Percentiles rank a stretch among this genome's conserved stretches.
Evolutionary conservation across 768 basidiomycete species (phyloP).

Genomic region (Amanita polypyramis): DNA sequence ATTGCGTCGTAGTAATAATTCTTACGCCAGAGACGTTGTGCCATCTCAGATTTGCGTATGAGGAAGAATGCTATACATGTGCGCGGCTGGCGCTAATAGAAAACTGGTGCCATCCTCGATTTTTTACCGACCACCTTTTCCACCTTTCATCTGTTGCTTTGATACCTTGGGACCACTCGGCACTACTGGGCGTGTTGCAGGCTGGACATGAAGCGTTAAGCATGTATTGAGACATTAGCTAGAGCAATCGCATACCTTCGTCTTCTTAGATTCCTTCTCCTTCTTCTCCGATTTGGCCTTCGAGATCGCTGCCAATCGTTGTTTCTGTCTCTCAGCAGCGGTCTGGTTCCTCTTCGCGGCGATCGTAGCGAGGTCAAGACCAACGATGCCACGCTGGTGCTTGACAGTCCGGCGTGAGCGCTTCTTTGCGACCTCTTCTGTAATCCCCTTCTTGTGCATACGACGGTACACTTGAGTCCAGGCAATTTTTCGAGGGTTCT

Average conservation of each 20-base stretch:
- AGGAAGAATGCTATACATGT: slow-evolving; percentile 1
- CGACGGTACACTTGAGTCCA: slow-evolving; percentile 93
- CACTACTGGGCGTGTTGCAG: slow-evolving; percentile 38
- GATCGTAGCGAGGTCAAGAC: slow-evolving; percentile 88
- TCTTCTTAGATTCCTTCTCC: slow-evolving; percentile 89
- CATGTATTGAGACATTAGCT: neutral
- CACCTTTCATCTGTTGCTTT: slow-evolving; percentile 95
- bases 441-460: slow-evolving; percentile 99
- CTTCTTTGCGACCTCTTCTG: slow-evolving; percentile 99
- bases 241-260: slow-evolving; percentile 42
- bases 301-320: slow-evolving; percentile 74
- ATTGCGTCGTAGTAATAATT: slow-evolving; percentile 14
- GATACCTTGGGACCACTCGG: slow-evolving; percentile 74
- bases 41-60: neutral
- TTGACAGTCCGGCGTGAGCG: slow-evolving; percentile 94
- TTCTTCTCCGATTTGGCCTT: slow-evolving; percentile 98
- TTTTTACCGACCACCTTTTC: slow-evolving; percentile 59
- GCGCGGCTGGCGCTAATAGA: neutral
- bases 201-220: slow-evolving; percentile 24
- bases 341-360: slow-evolving; percentile 91
- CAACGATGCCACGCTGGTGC: slow-evolving; percentile 96
- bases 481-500: slow-evolving; percentile 99
- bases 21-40: neutral
- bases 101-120: neutral
- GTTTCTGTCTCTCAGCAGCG: slow-evolving; percentile 69